Percentiles rank a stretch among this genome's conserved stretches.
Evolutionary conservation across 495 filamentous ascomycete genomes (phyloP).

Genomic region (Tuber microsphaerosporum): DNA sequence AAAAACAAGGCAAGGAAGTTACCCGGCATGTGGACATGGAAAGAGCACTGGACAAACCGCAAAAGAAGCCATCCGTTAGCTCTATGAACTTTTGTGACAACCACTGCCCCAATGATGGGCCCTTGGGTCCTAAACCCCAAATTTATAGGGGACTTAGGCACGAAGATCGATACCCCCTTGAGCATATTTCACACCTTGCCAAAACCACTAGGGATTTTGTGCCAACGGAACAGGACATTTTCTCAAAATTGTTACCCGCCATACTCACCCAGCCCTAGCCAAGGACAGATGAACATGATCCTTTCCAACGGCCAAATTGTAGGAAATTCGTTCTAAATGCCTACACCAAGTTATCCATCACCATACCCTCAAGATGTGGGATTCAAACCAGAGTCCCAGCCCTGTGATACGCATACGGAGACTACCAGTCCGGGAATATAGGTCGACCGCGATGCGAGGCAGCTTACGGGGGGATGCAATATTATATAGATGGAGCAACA

Average conservation of each 20-base stretch:
- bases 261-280: not conserved
- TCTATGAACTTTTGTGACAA: not conserved
- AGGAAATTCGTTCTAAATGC: not conserved
- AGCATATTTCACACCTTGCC: not conserved
- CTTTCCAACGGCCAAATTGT: not conserved
- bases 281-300: not conserved
- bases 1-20: not conserved
- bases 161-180: not conserved
- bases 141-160: not conserved
- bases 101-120: not conserved
- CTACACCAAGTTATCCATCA: not conserved
- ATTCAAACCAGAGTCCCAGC: not conserved
- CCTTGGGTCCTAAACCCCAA: not conserved
- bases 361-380: not conserved
- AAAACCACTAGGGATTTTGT: not conserved
- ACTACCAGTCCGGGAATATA: not conserved
- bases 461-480: not conserved
- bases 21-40: not conserved
- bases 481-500: not conserved
- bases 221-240: not conserved
- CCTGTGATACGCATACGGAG: not conserved
- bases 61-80: not conserved
- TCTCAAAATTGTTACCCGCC: not conserved
- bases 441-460: not conserved
- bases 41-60: not conserved